Evolutionary conservation across 2,329 filamentous ascomycete species (phyloP).

Genomic region (Alternaria angustiovoidea): DNA sequence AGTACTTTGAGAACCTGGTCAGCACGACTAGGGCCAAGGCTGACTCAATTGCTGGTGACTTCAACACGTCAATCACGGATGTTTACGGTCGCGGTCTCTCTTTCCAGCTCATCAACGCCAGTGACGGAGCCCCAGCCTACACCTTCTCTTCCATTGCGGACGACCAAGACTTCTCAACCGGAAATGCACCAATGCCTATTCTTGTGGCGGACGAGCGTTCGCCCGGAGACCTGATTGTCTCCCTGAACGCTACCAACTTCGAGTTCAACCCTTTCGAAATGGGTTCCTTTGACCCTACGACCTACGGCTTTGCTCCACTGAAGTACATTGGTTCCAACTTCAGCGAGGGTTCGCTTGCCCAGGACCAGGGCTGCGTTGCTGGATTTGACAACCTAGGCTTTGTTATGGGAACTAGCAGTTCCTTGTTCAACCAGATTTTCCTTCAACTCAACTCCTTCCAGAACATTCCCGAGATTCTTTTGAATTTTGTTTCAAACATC

Average conservation of each 20-base stretch:
- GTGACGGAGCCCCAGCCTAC: slow-evolving; percentile 75
- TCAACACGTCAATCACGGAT: slow-evolving; percentile 77
- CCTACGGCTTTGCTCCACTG: slow-evolving; percentile 75
- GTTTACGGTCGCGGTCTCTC: slow-evolving; percentile 87
- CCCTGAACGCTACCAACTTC: slow-evolving; percentile 76
- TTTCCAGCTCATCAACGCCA: slow-evolving; percentile 82
- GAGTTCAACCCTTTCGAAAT: slow-evolving; percentile 85
- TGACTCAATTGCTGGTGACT: slow-evolving; percentile 67
- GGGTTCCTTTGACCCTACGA: slow-evolving; percentile 76
- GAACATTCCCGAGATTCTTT: slow-evolving; percentile 60
- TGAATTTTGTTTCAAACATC: slow-evolving; percentile 61
- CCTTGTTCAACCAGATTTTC: slow-evolving; percentile 82
- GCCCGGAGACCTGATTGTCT: slow-evolving; percentile 68
- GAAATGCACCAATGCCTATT: slow-evolving; percentile 74
- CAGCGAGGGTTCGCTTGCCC: slow-evolving; percentile 65
- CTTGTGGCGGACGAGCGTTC: slow-evolving; percentile 73
- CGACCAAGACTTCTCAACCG: slow-evolving; percentile 68
- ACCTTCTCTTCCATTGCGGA: slow-evolving; percentile 83
- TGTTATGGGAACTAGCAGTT: slow-evolving; percentile 85
- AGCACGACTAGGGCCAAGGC: slow-evolving; percentile 68
- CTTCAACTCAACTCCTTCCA: slow-evolving; percentile 67
- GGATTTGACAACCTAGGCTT: slow-evolving; percentile 86
- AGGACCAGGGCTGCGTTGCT: slow-evolving; percentile 69
- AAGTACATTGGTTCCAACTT: slow-evolving; percentile 79
- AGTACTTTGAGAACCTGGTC: slow-evolving; percentile 70